A percentile compares a stretch with the other conserved stretches of the same genome.
phyloP scores from a whole-genome alignment of 192 early-diverging fungal species.

The Rhizophlyctis rosea region DNA sequence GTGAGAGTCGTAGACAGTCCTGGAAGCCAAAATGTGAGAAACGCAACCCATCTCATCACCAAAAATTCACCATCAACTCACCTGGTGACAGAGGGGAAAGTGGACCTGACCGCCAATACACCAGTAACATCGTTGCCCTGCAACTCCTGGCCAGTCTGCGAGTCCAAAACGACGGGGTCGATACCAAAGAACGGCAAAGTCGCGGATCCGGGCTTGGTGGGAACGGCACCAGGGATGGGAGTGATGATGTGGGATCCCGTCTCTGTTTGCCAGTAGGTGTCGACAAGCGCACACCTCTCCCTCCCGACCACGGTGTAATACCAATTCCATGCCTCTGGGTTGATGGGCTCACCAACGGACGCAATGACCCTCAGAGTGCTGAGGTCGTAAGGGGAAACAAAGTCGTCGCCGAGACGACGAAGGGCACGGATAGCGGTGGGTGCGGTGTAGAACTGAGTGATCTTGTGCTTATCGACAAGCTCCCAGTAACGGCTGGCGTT shows the following conservation, averaged over 20 bases:
- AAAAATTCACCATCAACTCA: too few species aligned
- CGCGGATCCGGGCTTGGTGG: slow-evolving; percentile 93
- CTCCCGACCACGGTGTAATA: slow-evolving; percentile 90
- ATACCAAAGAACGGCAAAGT: slow-evolving; percentile 98
- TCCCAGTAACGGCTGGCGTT: slow-evolving; percentile 62
- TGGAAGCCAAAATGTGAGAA: too few species aligned
- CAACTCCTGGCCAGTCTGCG: slow-evolving; percentile 79
- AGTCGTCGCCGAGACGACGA: slow-evolving; percentile 76
- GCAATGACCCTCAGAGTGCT: slow-evolving; percentile 85
- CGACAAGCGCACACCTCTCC: slow-evolving; percentile 85
- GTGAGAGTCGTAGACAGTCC: slow-evolving; percentile 87
- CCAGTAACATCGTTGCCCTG: slow-evolving; percentile 84
- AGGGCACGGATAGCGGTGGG: slow-evolving; percentile 97
- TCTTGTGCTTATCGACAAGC: slow-evolving; percentile 75
- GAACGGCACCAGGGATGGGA: slow-evolving; percentile 83
- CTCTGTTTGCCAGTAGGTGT: slow-evolving; percentile 85
- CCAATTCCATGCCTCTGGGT: slow-evolving; percentile 97
- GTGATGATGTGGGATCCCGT: slow-evolving; percentile 91
- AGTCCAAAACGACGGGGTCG: slow-evolving; percentile 80
- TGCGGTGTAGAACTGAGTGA: slow-evolving; percentile 98
- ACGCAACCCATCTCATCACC: too few species aligned
- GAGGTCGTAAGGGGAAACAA: slow-evolving; percentile 75
- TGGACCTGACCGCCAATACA: slow-evolving; percentile 80
- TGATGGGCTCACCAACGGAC: slow-evolving; percentile 96
- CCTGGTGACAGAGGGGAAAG: slow-evolving; percentile 93